Conservation (phyloP, 805 yeast genomes). For the Yamadazyma insecticola region DNA sequence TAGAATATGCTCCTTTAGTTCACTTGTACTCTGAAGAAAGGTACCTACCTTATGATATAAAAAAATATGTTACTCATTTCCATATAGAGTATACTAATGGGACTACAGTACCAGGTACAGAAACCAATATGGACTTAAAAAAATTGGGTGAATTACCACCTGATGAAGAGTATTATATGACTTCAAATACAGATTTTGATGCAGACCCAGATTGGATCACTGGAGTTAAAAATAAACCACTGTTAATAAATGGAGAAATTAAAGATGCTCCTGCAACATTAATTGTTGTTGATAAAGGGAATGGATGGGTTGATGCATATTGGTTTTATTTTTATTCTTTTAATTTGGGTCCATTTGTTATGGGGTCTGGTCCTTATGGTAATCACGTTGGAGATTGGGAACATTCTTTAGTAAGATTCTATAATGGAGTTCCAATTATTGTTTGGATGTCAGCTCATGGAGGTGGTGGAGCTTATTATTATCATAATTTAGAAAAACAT, state of each 20-base stretch:
- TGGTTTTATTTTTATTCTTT: conserved; percentile 97
- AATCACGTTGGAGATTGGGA: conserved; percentile 99
- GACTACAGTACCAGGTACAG: conserved; percentile 30
- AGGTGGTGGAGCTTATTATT: conserved; percentile 88
- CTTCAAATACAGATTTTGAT: conserved; percentile 67
- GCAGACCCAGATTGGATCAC: conserved; percentile 79
- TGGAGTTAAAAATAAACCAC: conserved; percentile 65
- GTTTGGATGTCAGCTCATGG: conserved; percentile 99
- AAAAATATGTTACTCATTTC: conserved; percentile 64
- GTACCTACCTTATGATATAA: conserved; percentile 80
- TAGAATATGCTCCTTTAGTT: conserved; percentile 70
- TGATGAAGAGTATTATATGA: conserved; percentile 47
- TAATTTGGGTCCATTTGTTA: conserved; percentile 92
- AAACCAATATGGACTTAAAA: conserved; percentile 25
- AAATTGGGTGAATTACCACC: conserved; percentile 27
- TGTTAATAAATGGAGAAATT: conserved; percentile 64
- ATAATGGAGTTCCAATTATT: conserved; percentile 71
- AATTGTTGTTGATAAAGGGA: conserved; percentile 86
- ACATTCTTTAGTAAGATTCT: conserved; percentile 82
- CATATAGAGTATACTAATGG: conserved; percentile 52
- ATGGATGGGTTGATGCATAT: conserved; percentile 91
- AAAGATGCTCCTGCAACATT: conserved; percentile 74
- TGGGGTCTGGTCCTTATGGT: conserved; percentile 98
- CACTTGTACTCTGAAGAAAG: conserved; percentile 85
- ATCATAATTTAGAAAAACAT: conserved; percentile 67